Evolutionary conservation across 2,329 filamentous ascomycete genomes (phyloP), one percentile per base, ranked within the genome.

Genomic region (Dichotomopilus funicola): DNA sequence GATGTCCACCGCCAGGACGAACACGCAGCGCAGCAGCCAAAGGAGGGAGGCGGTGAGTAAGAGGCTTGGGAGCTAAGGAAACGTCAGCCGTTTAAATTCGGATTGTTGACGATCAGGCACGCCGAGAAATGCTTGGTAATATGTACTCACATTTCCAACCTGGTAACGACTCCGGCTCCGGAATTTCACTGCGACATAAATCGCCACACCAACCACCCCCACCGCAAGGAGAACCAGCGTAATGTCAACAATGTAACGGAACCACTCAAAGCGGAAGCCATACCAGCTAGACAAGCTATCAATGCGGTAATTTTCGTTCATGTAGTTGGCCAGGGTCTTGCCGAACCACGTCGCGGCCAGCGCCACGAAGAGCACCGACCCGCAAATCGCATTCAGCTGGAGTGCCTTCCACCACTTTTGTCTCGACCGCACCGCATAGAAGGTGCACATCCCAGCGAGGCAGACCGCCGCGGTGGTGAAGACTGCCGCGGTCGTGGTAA

Each of bases 331-430:
- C 12, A 55, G 12, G 1, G 37, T 47, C 49, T 11, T 53, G 13
- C 31, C 53, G 19, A 42, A 55, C 40, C 45, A 55, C 1, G 46
- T 50, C 27, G 55, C 40, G 38, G 36, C 47, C 6, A 58, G 12
- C 31, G 48, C 12, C 3, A 49, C 11, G 2, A 58, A 6, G 11
- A 58, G 4, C 13, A 19, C 53, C 3, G 40, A 41, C 1, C 45
- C 56, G 8, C 43, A 27, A 5, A 55, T n/a, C 2, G 45, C 42
- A 48, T 55, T 50, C 4, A 58, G 11, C 46, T 43, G 48, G 11
- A 53, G 10, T n/a, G 37, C 8, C 6, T 34, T 49, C 56, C 56
- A 58, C 56, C 56, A 58, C 51, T 55, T 55, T 33, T 45, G 27
- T n/a, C 37, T 55, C 0, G 36, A 36, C 33, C 55, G 7, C 11